Conservation (phyloP, 2,329 filamentous ascomycete species). For the Magnaporthiopsis rhizophila region DNA sequence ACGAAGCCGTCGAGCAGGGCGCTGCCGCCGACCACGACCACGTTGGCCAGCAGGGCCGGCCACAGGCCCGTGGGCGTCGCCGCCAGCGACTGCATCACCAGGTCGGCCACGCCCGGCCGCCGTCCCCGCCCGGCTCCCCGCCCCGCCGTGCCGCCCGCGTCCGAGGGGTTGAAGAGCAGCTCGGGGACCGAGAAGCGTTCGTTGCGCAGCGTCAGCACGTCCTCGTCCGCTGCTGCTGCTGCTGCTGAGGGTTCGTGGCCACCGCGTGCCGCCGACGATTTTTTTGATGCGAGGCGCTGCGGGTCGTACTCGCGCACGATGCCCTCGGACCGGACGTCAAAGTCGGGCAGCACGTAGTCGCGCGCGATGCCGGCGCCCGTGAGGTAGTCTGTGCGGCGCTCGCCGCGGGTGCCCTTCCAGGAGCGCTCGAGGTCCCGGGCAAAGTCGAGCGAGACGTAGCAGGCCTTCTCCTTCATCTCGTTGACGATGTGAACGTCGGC, state of each 20-base stretch:
- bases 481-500: slow-evolving; percentile 92
- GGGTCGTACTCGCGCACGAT: slow-evolving; percentile 73
- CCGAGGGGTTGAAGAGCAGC: slow-evolving; percentile 75
- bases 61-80: slow-evolving; percentile 73
- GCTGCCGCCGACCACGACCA: slow-evolving; percentile 84
- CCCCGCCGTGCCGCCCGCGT: slow-evolving; percentile 58
- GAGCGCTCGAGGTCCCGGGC: slow-evolving; percentile 66
- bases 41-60: slow-evolving; percentile 76
- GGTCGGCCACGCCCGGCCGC: slow-evolving; percentile 72
- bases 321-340: slow-evolving; percentile 52
- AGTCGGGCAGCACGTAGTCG: slow-evolving; percentile 89
- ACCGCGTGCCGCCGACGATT: not conserved
- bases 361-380: slow-evolving; percentile 59
- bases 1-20: slow-evolving; percentile 73
- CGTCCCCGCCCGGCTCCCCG: slow-evolving; percentile 22
- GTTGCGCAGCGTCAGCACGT: slow-evolving; percentile 79
- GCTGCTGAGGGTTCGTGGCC: not conserved
- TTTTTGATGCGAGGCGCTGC: slow-evolving; percentile 27
- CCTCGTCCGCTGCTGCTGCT: slow-evolving; percentile 50
- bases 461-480: slow-evolving; percentile 87
- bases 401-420: slow-evolving; percentile 69
- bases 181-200: slow-evolving; percentile 89
- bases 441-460: slow-evolving; percentile 77
- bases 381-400: slow-evolving; percentile 41
- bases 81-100: slow-evolving; percentile 72